Evolutionary conservation across 805 yeast genomes (phyloP).

Genomic region (Wickerhamomyces queroliae): DNA sequence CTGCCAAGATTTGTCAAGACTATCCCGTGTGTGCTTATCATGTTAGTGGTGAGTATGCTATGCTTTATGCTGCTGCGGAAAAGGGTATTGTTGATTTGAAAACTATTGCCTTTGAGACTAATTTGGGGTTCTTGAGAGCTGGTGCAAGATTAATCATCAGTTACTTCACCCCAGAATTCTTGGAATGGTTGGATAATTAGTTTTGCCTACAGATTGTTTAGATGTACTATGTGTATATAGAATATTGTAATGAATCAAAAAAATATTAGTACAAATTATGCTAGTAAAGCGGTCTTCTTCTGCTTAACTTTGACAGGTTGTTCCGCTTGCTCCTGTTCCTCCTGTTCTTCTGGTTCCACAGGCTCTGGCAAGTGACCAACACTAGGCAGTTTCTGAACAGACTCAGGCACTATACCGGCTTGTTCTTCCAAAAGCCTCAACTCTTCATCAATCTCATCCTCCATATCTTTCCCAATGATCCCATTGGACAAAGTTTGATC

Average conservation of each 20-base stretch:
- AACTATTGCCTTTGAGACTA: conserved; percentile 74
- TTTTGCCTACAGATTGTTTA: too few relatives aligned
- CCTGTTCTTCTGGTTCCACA: conserved; percentile 10
- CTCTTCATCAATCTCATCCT: conserved; percentile 64
- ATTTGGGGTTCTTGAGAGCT: conserved; percentile 88
- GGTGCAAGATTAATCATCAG: conserved; percentile 91
- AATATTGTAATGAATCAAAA: neutral
- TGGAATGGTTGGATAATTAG: conserved; percentile 73
- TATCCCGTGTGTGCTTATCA: conserved; percentile 93
- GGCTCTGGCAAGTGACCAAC: conserved; percentile 13
- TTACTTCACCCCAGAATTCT: conserved; percentile 91
- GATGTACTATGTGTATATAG: neutral
- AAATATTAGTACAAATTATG: conserved; percentile 4
- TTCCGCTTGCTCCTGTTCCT: conserved; percentile 12
- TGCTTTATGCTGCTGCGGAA: conserved; percentile 98
- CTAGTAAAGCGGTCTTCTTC: conserved; percentile 13
- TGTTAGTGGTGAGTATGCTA: conserved; percentile 95
- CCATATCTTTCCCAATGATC: conserved; percentile 31
- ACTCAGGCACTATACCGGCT: conserved; percentile 21
- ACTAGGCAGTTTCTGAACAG: conserved; percentile 17
- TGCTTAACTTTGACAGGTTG: conserved; percentile 7
- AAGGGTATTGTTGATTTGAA: conserved; percentile 87
- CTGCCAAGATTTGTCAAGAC: conserved; percentile 73
- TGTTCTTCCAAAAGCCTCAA: conserved; percentile 45
- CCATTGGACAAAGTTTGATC: conserved; percentile 41